These are phyloP conservation scores for Flaveria floridana DNA, from an alignment of 140 eudicot genomes.

Conservation along the genomic window DNA sequence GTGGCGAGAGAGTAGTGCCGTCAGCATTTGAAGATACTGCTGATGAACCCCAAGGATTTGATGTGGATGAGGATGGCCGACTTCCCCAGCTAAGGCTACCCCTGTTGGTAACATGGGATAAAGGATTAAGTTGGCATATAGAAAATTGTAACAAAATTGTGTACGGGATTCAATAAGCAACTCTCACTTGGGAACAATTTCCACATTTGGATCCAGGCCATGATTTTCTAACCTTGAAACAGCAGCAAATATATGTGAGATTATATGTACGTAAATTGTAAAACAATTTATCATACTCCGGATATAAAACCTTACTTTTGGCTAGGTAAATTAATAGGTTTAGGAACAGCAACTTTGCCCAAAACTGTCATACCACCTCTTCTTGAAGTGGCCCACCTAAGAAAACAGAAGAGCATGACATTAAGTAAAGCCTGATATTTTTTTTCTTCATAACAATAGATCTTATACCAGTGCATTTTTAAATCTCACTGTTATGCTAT, in stretches of 20 bases:
- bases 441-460: neutral
- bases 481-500: conserved; percentile 13
- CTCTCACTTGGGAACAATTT: conserved; percentile 97
- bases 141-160: neutral
- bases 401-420: conserved; percentile 1
- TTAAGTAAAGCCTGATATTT: conserved; percentile 12
- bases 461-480: conserved; percentile 1
- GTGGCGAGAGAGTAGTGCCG: conserved; percentile 63
- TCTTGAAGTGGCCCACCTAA: conserved; percentile 90
- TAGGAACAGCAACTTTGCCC: conserved; percentile 97
- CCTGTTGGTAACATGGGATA: conserved; percentile 42
- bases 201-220: conserved; percentile 94
- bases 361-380: conserved; percentile 93
- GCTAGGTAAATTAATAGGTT: conserved; percentile 97
- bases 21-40: conserved; percentile 69
- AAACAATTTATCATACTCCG: neutral
- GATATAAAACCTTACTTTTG: conserved; percentile 56
- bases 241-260: conserved; percentile 35
- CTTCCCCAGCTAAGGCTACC: conserved; percentile 95
- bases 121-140: conserved; percentile 8
- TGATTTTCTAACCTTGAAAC: conserved; percentile 90
- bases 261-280: neutral
- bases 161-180: neutral
- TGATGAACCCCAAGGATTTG: conserved; percentile 89
- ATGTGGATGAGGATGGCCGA: conserved; percentile 74